Conservation (phyloP, 768 basidiomycete genomes). For the Lyophyllum shimeji region DNA sequence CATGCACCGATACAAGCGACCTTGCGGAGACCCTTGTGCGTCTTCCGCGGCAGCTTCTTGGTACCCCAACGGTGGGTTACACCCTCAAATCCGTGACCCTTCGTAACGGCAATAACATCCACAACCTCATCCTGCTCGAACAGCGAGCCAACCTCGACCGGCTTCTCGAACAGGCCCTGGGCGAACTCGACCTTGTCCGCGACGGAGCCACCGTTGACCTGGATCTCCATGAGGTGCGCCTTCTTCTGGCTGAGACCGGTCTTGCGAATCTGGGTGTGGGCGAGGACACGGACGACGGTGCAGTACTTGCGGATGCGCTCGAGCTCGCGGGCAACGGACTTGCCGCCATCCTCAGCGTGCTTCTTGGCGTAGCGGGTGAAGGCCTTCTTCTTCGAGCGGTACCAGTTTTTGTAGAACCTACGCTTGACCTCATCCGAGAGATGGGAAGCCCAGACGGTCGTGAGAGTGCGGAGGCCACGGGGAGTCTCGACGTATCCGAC, state of each 20-base stretch:
- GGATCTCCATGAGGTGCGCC: constrained; percentile 99
- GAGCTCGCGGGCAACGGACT: constrained; percentile 90
- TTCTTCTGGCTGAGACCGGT: constrained; percentile 98
- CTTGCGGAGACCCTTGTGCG: constrained; percentile 99
- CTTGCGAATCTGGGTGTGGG: constrained; percentile 98
- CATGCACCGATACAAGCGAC: constrained; percentile 99
- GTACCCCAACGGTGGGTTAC: constrained; percentile 99
- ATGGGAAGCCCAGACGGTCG: constrained; percentile 98
- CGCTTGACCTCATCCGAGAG: constrained; percentile 97
- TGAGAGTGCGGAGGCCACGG: constrained; percentile 96
- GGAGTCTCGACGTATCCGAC: constrained; percentile 99
- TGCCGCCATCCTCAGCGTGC: constrained; percentile 92
- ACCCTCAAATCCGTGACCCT: constrained; percentile 99
- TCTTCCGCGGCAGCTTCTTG: constrained; percentile 98
- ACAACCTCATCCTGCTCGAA: constrained; percentile 98
- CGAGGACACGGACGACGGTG: constrained; percentile 98
- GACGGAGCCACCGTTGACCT: constrained; percentile 95
- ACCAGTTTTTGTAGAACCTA: constrained; percentile 99
- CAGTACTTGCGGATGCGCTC: constrained; percentile 99
- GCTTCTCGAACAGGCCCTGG: constrained; percentile 94
- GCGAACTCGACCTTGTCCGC: constrained; percentile 98
- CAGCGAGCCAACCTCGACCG: constrained; percentile 77
- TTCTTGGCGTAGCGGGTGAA: constrained; percentile 99
- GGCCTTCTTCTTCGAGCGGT: constrained; percentile 99
- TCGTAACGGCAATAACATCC: constrained; percentile 97